A percentile compares a stretch with the other conserved stretches of the same genome.
These are phyloP conservation scores for Pilatotrama ljubarskyi DNA, from an alignment of 768 basidiomycete genomes.

Conservation along the genomic window DNA sequence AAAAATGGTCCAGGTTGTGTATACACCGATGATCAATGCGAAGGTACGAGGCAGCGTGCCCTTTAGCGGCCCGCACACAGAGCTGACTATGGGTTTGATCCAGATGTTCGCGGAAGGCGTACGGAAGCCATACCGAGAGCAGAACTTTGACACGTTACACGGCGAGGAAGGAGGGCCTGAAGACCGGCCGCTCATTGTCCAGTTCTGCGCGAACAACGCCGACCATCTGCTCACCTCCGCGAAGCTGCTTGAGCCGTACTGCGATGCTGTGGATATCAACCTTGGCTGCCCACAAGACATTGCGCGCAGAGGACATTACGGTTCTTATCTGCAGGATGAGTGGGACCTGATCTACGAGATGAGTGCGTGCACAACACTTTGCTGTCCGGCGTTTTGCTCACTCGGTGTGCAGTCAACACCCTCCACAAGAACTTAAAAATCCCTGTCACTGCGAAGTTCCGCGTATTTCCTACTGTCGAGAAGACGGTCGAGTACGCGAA, in stretches of 20 bases:
- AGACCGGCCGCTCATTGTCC: conserved; percentile 86
- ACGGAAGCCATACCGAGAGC: conserved; percentile 57
- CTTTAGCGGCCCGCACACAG: neutral
- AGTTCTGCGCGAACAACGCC: conserved; percentile 93
- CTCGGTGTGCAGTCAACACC: conserved; percentile 62
- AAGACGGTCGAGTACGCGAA: conserved; percentile 92
- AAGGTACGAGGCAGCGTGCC: conserved; percentile 47
- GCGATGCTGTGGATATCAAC: conserved; percentile 95
- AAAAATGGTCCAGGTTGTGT: conserved; percentile 59
- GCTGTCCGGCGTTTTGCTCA: neutral
- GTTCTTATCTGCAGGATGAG: conserved; percentile 90
- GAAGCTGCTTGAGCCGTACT: conserved; percentile 68
- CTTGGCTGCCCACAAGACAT: conserved; percentile 96
- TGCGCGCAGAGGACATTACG: conserved; percentile 83
- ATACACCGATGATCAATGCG: conserved; percentile 98
- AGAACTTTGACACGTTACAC: conserved; percentile 64
- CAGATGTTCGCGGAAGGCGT: conserved; percentile 63
- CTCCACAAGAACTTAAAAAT: conserved; percentile 81
- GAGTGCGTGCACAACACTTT: conserved; percentile 46
- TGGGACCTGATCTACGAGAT: conserved; percentile 87
- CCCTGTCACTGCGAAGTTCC: conserved; percentile 97
- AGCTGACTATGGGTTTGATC: no score
- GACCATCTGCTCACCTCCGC: conserved; percentile 79
- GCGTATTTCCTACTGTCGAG: conserved; percentile 82
- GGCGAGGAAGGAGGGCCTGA: conserved; percentile 82